Evolutionary conservation across 176 grass and related monocot genomes (phyloP).

Genomic region (Calamus simplicifolius): DNA sequence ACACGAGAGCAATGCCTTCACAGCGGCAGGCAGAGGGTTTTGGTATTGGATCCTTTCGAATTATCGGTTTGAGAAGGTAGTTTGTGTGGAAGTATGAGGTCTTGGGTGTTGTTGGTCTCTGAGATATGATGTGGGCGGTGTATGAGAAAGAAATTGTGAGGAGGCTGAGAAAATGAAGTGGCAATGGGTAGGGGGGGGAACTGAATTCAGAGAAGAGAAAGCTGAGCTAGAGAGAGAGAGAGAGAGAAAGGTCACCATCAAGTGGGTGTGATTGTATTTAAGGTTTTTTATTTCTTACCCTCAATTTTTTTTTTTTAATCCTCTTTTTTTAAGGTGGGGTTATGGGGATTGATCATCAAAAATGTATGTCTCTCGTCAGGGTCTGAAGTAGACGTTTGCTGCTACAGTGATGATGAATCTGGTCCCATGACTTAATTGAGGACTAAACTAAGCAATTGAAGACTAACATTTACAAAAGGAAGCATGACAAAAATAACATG

Average conservation of each 20-base stretch:
- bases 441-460: neutral
- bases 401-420: neutral
- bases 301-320: no score
- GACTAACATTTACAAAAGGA: no score
- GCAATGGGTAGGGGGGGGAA: neutral
- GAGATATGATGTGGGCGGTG: no score
- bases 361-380: neutral
- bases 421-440: neutral
- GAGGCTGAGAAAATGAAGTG: neutral
- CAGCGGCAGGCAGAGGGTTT: no score
- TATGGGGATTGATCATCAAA: neutral
- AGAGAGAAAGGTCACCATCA: neutral
- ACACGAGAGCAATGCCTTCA: slow-evolving; percentile 1
- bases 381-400: neutral
- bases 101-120: no score
- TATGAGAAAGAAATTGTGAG: slow-evolving; percentile 1
- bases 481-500: no score
- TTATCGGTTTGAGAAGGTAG: no score
- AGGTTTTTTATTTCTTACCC: no score
- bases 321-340: neutral
- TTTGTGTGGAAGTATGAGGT: no score
- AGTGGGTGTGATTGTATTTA: neutral
- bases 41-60: no score
- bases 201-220: neutral
- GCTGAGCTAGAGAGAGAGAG: neutral